These are phyloP conservation scores for Gliomastix tumulicola DNA, from an alignment of 2,329 filamentous ascomycete genomes.

Conservation along the genomic window DNA sequence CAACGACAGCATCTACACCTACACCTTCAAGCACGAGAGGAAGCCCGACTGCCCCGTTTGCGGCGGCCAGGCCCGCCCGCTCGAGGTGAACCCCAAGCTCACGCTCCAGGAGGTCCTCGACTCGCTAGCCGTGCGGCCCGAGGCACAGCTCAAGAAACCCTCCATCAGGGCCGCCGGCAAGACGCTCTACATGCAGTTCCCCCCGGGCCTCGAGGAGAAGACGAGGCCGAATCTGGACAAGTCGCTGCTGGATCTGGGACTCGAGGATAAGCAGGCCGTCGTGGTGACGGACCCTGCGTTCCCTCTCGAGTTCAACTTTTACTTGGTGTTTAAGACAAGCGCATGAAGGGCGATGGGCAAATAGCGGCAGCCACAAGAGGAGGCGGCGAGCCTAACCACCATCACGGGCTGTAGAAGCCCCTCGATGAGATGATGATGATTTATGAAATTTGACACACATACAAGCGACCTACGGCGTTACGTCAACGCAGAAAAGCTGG, in stretches of 20 bases:
- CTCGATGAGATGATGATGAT: no score
- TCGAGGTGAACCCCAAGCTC: constrained; percentile 61
- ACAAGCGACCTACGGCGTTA: no score
- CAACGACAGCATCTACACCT: constrained; percentile 92
- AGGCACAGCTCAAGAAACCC: constrained; percentile 90
- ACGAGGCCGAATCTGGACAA: constrained; percentile 76
- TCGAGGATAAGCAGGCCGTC: constrained; percentile 78
- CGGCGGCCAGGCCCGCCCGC: constrained; percentile 70
- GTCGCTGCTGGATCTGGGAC: constrained; percentile 64
- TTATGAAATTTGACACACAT: no score
- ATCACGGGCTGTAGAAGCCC: no score
- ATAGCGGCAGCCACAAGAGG: no score
- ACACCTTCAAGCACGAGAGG: constrained; percentile 91
- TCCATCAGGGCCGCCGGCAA: constrained; percentile 73
- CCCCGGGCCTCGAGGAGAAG: constrained; percentile 73
- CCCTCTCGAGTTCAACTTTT: constrained; percentile 59
- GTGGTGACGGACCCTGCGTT: constrained; percentile 92
- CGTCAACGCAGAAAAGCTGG: no score
- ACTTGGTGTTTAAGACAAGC: constrained; percentile 41
- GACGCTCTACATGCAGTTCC: constrained; percentile 85
- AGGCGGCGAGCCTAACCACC: no score
- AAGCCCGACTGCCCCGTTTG: constrained; percentile 95
- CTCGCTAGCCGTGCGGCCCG: constrained; percentile 72
- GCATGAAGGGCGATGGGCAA: neutral
- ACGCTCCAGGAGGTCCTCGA: constrained; percentile 84